Conservation (phyloP, 2,329 filamentous ascomycete genomes). For the Tympanopsis confertula region DNA sequence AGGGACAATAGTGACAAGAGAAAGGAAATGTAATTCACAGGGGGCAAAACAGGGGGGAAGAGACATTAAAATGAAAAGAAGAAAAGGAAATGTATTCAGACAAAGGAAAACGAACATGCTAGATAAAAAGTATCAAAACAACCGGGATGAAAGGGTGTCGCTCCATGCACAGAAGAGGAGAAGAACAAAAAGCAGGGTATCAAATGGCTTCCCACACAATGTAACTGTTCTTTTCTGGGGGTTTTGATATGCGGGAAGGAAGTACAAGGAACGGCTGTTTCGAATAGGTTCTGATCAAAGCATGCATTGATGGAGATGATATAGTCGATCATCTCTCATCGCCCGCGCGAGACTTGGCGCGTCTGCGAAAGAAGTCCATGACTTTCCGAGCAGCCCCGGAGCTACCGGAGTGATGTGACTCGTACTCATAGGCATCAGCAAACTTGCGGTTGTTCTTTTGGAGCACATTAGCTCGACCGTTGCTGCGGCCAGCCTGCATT, state of each 20-base stretch:
- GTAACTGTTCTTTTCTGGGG: background rate
- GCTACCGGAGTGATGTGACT: slow-evolving; percentile 34
- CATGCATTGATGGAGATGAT: background rate
- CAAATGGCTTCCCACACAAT: background rate
- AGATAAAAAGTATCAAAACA: background rate
- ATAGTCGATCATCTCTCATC: slow-evolving; percentile 21
- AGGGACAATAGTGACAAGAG: no score
- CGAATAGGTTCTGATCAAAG: no score
- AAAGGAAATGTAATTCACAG: no score
- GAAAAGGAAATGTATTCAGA: slow-evolving; percentile 1
- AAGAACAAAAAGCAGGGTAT: background rate
- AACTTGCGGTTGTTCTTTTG: slow-evolving; percentile 77
- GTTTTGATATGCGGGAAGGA: background rate
- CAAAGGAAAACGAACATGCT: background rate
- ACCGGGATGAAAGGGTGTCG: background rate
- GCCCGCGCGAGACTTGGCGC: slow-evolving; percentile 62
- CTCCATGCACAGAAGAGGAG: background rate
- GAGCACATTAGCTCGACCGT: slow-evolving; percentile 41
- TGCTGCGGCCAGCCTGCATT: slow-evolving; percentile 13
- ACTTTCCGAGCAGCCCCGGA: slow-evolving; percentile 81
- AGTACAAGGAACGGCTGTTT: background rate
- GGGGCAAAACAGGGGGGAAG: no score
- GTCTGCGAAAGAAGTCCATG: slow-evolving; percentile 94
- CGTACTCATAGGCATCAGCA: slow-evolving; percentile 68
- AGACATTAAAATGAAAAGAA: background rate